Evolutionary conservation across 345 rosid species (phyloP).

Genomic region (Garcia nutans): DNA sequence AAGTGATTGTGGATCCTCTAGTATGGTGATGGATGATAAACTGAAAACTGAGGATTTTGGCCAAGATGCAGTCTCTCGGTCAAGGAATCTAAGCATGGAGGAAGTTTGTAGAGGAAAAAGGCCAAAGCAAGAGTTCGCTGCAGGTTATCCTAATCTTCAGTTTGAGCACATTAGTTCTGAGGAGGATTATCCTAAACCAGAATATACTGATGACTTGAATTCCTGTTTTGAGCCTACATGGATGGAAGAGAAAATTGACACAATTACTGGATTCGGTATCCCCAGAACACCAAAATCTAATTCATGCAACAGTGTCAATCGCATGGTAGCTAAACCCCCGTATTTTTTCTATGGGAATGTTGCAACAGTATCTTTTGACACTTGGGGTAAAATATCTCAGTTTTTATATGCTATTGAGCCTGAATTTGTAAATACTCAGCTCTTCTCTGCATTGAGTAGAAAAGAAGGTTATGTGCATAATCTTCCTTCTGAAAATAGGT

Average conservation of each 20-base stretch:
- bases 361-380: conserved; percentile 39
- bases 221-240: conserved; percentile 40
- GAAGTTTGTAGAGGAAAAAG: conserved; percentile 59
- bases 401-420: conserved; percentile 64
- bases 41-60: conserved; percentile 43
- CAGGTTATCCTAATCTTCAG: conserved; percentile 32
- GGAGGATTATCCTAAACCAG: conserved; percentile 51
- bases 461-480: conserved; percentile 88
- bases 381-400: conserved; percentile 66
- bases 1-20: conserved; percentile 24
- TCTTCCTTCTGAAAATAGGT: conserved; percentile 64
- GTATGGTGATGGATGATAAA: conserved; percentile 25
- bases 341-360: conserved; percentile 77
- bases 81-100: conserved; percentile 23
- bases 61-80: conserved; percentile 24
- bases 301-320: conserved; percentile 43
- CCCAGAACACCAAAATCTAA: conserved; percentile 39
- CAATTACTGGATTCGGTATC: conserved; percentile 21
- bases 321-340: conserved; percentile 59
- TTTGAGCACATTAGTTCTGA: conserved; percentile 16
- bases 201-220: conserved; percentile 40
- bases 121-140: conserved; percentile 54
- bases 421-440: conserved; percentile 60
- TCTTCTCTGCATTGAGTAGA: conserved; percentile 68
- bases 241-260: conserved; percentile 48